Conservation (phyloP, 2,329 filamentous ascomycete species). For the Stagonosporopsis vannaccii region DNA sequence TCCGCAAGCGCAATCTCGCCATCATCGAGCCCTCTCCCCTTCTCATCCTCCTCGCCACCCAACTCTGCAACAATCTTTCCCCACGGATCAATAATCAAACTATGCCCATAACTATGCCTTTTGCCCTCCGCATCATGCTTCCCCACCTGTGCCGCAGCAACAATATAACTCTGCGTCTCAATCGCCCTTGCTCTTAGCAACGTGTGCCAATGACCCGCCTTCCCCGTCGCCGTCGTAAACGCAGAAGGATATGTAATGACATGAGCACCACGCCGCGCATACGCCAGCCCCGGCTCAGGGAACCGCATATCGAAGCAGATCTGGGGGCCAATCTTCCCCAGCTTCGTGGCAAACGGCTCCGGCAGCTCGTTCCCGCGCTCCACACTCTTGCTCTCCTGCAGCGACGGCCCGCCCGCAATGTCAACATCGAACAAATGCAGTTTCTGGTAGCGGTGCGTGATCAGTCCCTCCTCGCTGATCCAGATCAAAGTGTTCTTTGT, state of each 20-base stretch:
- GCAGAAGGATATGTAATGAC: conserved; percentile 87
- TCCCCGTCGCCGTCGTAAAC: conserved; percentile 86
- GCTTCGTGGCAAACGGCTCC: conserved; percentile 72
- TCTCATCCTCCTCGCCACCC: conserved; percentile 56
- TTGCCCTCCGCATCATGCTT: conserved; percentile 70
- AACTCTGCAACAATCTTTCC: conserved; percentile 74
- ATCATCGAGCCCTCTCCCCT: conserved; percentile 42
- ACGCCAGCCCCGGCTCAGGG: conserved; percentile 73
- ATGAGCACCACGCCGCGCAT: conserved; percentile 73
- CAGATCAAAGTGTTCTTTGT: conserved; percentile 72
- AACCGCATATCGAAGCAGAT: conserved; percentile 95
- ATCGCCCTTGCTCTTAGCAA: conserved; percentile 82
- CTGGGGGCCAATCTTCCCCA: conserved; percentile 78
- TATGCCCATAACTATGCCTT: conserved; percentile 83
- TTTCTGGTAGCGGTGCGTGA: conserved; percentile 79
- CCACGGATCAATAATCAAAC: conserved; percentile 88
- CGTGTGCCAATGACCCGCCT: conserved; percentile 79
- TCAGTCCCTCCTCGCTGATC: conserved; percentile 68
- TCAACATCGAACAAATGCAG: conserved; percentile 85
- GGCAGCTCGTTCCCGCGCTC: conserved; percentile 64
- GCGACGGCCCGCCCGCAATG: conserved; percentile 62
- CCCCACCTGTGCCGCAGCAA: conserved; percentile 83
- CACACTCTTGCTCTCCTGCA: conserved; percentile 72
- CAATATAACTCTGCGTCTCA: conserved; percentile 85
- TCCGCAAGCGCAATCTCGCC: conserved; percentile 58